Evolutionary conservation across 2,329 filamentous ascomycete species (phyloP), one percentile per base, ranked within the genome.

Genomic region (Ceratocystis ficicola): DNA sequence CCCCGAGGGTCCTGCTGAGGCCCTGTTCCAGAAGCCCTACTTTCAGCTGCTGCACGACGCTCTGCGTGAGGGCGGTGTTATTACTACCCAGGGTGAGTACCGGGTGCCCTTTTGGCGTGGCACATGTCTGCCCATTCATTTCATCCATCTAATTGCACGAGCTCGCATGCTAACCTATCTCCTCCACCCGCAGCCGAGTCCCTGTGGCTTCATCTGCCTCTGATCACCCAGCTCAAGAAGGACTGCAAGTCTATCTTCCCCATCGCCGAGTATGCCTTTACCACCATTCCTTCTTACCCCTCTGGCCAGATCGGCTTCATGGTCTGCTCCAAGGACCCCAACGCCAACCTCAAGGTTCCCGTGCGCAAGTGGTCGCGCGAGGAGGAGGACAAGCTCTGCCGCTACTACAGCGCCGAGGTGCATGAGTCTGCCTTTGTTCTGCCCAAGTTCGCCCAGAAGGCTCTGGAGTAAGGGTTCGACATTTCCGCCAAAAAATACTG

Each of bases 241-340:
- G 85, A 91, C 75, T 96, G 93, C 88, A 88, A 88, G 77, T 88
- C 94, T 77, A 89, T 99, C 77, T 99, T 99, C 87, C 92, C 94
- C 70, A 89, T 90, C 69, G 94, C 89, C 76, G 94, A 99, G 81
- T 99, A 97, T 80, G 94, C 89, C 72, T 99, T 96, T 85, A 97
- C 93, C 74, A 97, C 93, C 73, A 99, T 99, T 77, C 94, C 94
- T 68, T 99, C 94, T 75, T 99, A 99, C 83, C 94, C 94, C 71
- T 95, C 90, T 66, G 94, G 94, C 75, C 94, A 99, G 82, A 99
- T 99, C 74, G 94, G 94, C 75, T 99, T 99, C 87, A 96, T 99
- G 92, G 90, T 99, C 75, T 97, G 94, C 86, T 89, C 83, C 87
- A 97, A 99, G 86, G 93, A 97, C 75, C 80, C 86, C 75, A 85